Evolutionary conservation across 2,329 filamentous ascomycete genomes (phyloP).

Genomic region (Truncatella angustata): DNA sequence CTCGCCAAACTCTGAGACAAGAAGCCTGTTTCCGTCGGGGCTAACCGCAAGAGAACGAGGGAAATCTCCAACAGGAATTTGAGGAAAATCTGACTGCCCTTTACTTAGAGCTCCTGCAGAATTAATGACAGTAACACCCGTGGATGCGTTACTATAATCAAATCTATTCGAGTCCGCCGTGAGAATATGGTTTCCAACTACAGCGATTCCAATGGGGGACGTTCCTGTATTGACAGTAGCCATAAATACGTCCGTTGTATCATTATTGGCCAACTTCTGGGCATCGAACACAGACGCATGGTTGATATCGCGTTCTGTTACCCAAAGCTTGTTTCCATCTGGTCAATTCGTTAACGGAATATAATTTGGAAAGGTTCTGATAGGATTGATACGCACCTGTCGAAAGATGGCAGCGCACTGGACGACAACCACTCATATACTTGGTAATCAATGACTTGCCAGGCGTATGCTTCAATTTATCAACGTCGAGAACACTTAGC

Average conservation of each 20-base stretch:
- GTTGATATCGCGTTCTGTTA: conserved; percentile 4
- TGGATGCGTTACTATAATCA: conserved; percentile 1
- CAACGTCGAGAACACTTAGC: conserved; percentile 4
- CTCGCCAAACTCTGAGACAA: conserved; percentile 4
- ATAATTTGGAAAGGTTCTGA: too few species aligned
- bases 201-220: conserved; percentile 8
- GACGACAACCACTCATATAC: background rate
- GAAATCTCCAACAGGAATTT: conserved; percentile 4
- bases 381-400: too few species aligned
- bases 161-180: conserved; percentile 9
- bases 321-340: conserved; percentile 5
- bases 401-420: conserved; percentile 1
- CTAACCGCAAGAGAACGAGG: conserved; percentile 6
- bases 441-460: background rate
- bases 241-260: background rate
- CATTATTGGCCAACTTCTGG: background rate
- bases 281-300: background rate
- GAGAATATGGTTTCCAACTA: background rate
- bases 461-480: background rate
- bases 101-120: background rate
- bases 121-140: conserved; percentile 5
- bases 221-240: conserved; percentile 7
- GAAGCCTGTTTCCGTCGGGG: conserved; percentile 1
- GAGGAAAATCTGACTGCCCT: background rate
- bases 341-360: too few species aligned